phyloP scores from a whole-genome alignment of 179 eudicot species.

The Silene coronaria region DNA sequence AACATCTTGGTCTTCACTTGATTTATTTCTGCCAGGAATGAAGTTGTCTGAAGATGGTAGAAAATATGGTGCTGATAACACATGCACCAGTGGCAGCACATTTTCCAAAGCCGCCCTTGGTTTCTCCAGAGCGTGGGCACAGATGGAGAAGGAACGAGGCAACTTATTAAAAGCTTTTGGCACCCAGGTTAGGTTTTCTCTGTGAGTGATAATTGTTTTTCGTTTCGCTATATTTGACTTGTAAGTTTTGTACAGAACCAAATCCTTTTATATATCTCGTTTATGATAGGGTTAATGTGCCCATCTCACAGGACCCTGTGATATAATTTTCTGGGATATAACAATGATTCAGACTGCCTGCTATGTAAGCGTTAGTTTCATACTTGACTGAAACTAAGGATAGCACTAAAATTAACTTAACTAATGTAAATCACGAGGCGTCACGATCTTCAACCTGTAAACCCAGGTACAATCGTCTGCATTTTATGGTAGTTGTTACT shows the following conservation, averaged over 20 bases:
- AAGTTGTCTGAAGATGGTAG: conserved; percentile 87
- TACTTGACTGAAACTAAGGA: no score
- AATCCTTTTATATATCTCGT: not conserved
- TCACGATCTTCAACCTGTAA: no score
- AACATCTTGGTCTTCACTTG: not conserved
- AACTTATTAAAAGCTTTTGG: conserved; percentile 69
- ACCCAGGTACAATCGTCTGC: no score
- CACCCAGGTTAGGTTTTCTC: conserved; percentile 62
- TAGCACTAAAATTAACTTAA: no score
- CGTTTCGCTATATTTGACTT: not conserved
- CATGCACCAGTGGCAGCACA: conserved; percentile 68
- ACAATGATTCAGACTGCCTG: no score
- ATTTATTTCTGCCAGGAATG: conserved; percentile 42
- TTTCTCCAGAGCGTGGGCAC: conserved; percentile 66
- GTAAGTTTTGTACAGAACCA: not conserved
- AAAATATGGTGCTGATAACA: conserved; percentile 83
- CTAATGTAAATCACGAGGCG: no score
- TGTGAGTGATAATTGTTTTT: not conserved
- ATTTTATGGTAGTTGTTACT: no score
- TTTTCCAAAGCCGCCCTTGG: conserved; percentile 69
- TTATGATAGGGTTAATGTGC: not conserved
- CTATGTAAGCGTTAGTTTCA: no score
- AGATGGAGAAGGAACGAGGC: conserved; percentile 82
- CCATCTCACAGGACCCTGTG: no score
- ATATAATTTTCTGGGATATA: no score